These are phyloP conservation scores for Malassezia dermatis DNA, from an alignment of 1,284 basidiomycete species.

Conservation along the genomic window DNA sequence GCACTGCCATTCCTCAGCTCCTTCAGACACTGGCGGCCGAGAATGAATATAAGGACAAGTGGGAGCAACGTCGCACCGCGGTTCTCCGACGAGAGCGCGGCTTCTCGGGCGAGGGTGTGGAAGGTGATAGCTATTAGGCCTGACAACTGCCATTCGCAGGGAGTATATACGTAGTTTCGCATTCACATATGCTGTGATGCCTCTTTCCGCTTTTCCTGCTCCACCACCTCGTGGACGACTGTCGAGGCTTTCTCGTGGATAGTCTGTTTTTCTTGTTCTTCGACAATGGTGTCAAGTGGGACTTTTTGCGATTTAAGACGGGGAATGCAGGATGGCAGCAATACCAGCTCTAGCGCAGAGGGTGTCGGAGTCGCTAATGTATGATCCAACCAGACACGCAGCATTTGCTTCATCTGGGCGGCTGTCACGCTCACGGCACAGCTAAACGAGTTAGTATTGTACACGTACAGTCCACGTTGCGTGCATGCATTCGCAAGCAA, in stretches of 20 bases:
- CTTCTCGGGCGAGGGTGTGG: slow-evolving; percentile 43
- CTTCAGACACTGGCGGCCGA: slow-evolving; percentile 31
- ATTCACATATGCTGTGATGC: not conserved
- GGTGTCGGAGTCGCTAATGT: slow-evolving; percentile 10
- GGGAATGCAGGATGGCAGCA: slow-evolving; percentile 23
- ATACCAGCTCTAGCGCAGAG: slow-evolving; percentile 13
- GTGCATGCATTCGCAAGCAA: slow-evolving; percentile 29
- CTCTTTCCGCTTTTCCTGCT: slow-evolving; percentile 24
- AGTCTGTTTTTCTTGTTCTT: slow-evolving; percentile 18
- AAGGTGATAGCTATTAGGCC: slow-evolving; percentile 39
- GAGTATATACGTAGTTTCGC: not conserved
- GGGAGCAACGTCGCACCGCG: slow-evolving; percentile 33
- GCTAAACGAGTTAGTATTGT: slow-evolving; percentile 11
- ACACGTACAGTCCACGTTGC: slow-evolving; percentile 28
- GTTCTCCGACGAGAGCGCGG: slow-evolving; percentile 31
- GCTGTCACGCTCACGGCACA: slow-evolving; percentile 7
- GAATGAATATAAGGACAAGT: slow-evolving; percentile 29
- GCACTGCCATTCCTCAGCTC: slow-evolving; percentile 29
- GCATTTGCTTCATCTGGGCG: not conserved
- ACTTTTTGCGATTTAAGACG: slow-evolving; percentile 10
- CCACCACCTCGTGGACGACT: slow-evolving; percentile 30
- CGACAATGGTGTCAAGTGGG: slow-evolving; percentile 12
- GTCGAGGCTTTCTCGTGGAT: slow-evolving; percentile 30
- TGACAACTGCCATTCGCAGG: not conserved
- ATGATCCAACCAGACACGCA: slow-evolving; percentile 1